Conservation (phyloP, 1,139 yeast species). For the Insectozyma bohioensis region DNA sequence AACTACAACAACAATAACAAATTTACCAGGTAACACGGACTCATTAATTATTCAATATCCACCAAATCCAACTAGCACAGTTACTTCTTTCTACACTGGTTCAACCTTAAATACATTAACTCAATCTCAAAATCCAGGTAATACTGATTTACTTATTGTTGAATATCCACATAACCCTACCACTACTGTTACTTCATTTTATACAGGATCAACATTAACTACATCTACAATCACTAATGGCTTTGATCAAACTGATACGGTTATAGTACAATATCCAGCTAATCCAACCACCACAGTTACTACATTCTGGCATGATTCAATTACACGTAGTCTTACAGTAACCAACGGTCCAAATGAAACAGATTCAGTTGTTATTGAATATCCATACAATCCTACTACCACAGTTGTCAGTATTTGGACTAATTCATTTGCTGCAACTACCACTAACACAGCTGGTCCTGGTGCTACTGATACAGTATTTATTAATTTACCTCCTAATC, state of each 20-base stretch:
- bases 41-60: slow-evolving; percentile 18
- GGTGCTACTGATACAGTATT: slow-evolving; percentile 18
- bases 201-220: slow-evolving; percentile 7
- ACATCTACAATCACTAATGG: slow-evolving; percentile 2
- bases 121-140: slow-evolving; percentile 11
- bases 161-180: slow-evolving; percentile 15
- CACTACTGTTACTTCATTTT: slow-evolving; percentile 7
- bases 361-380: slow-evolving; percentile 19
- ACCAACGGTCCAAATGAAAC: slow-evolving; percentile 15
- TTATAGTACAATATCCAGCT: slow-evolving; percentile 15
- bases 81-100: slow-evolving; percentile 12
- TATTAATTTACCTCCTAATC: slow-evolving; percentile 18
- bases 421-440: slow-evolving; percentile 7
- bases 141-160: slow-evolving; percentile 18
- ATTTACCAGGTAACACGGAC: slow-evolving; percentile 12
- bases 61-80: slow-evolving; percentile 14
- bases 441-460: slow-evolving; percentile 11
- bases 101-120: slow-evolving; percentile 6
- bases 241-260: slow-evolving; percentile 4
- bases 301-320: slow-evolving; percentile 10
- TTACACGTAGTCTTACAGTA: slow-evolving; percentile 9
- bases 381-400: slow-evolving; percentile 15
- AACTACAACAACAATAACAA: slow-evolving; percentile 6
- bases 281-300: slow-evolving; percentile 12
- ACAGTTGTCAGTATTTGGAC: slow-evolving; percentile 14